Conservation (phyloP, 352 stramenopile genomes). For the Thraustochytrium sp. region DNA sequence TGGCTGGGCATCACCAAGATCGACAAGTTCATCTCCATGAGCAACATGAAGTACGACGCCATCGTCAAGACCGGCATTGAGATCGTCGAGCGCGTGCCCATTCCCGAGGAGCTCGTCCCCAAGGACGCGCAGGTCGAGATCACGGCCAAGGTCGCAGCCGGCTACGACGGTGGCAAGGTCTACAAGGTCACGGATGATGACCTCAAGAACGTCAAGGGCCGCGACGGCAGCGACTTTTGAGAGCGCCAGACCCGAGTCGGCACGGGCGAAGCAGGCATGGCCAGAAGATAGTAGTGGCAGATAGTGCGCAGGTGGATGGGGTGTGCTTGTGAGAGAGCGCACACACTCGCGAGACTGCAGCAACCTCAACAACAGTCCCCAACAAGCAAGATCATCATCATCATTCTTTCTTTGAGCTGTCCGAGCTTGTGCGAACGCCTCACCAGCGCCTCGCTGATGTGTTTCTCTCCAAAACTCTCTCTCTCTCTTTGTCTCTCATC, state of each 20-base stretch:
- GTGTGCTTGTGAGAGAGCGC: no score
- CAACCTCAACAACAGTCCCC: no score
- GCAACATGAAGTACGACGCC: constrained; percentile 99
- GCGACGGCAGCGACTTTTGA: constrained; percentile 59
- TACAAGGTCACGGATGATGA: constrained; percentile 55
- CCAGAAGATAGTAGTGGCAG: no score
- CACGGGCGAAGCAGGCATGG: no score
- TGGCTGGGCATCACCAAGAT: constrained; percentile 93
- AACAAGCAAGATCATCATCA: no score
- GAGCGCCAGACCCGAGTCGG: not conserved
- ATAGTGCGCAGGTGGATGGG: no score
- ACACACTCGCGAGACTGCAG: no score
- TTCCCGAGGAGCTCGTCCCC: constrained; percentile 93
- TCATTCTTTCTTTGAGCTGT: no score
- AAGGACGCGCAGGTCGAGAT: constrained; percentile 97
- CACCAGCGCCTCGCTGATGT: no score
- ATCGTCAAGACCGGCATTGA: constrained; percentile 95
- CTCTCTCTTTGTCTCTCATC: no score
- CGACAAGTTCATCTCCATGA: constrained; percentile 94
- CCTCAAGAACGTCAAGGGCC: constrained; percentile 86
- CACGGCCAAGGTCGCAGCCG: constrained; percentile 87
- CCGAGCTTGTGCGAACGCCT: no score
- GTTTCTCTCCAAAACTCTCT: no score
- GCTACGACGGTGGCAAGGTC: constrained; percentile 54
- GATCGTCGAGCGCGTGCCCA: constrained; percentile 96